Base-by-base conservation (phyloP, 129 eudicot genomes). In the Solidago caesia region DNA sequence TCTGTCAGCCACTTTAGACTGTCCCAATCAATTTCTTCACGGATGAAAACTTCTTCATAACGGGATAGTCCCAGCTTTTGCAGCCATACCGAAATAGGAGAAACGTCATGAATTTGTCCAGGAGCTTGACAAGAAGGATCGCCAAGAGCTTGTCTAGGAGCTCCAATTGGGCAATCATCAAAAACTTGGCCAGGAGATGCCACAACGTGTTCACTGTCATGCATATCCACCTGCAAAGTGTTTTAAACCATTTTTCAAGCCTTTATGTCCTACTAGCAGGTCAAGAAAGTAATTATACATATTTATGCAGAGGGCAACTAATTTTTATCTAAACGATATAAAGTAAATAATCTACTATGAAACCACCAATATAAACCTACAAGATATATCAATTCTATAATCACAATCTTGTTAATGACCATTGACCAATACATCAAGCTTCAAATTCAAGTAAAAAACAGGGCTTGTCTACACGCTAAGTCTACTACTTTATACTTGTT, bases 1-100 rank as follows among this genome's bases (percentile, higher is more conserved):
- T 94, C 99, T 7, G 93, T 87, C 77, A 94, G 74, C 88, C 96
- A 88, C 21, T 83, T 82, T 61, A 94, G 72, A 47, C 94, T 84
- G 56, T 88, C 96, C 93, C 91, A 90, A 60, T 94, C 99, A 77
- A 94, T 85, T 80, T 94, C 97, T 75, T 94, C 93, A 52, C 78
- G 79, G 7, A 94, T 79, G 67, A 94, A 94, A 74, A 81, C 63
- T 69, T 89, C 90, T 84, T 87, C 99, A 87, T 91, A 94, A 56
- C 83, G 87, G 15, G 85, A 80, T 67, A 94, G 86, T 45, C 88
- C 98, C 42, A 94, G 84, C 57, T 85, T 85, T 70, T 83, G 88
- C 45, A 94, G 76, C 99, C 99, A 94, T 61, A 62, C 75, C 41
- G 77, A 64, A 68, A 94, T 90, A 39, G 96, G 83, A 45, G 87